phyloP scores from a whole-genome alignment of 306 rosid species.

The Nissolia schottii region DNA sequence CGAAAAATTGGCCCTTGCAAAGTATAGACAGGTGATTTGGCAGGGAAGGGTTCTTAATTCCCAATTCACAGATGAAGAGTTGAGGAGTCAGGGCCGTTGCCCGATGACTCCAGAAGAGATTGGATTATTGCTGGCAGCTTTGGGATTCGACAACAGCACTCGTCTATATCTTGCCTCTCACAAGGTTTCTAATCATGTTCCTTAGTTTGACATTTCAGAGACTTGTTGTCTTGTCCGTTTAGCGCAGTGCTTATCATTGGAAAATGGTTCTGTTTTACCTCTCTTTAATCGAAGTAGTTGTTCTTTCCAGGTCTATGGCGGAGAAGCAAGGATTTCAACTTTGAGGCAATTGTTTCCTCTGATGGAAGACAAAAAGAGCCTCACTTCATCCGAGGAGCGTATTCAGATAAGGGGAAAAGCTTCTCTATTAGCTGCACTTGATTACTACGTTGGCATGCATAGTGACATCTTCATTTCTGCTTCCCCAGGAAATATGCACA shows the following conservation, averaged over 20 bases:
- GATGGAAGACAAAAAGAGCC: conserved; percentile 94
- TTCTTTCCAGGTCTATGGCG: conserved; percentile 80
- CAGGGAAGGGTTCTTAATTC: conserved; percentile 98
- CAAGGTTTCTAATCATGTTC: conserved; percentile 56
- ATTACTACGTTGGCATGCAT: conserved; percentile 87
- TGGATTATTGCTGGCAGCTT: conserved; percentile 83
- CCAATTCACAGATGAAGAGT: conserved; percentile 91
- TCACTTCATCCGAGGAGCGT: conserved; percentile 66
- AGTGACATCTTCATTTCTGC: conserved; percentile 93
- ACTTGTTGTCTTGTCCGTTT: conserved; percentile 9
- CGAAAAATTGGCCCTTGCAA: conserved; percentile 85
- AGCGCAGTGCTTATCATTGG: not conserved
- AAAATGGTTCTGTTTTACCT: not conserved
- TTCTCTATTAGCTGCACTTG: conserved; percentile 90
- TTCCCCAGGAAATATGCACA: conserved; percentile 99
- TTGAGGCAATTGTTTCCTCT: conserved; percentile 72
- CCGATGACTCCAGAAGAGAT: conserved; percentile 98
- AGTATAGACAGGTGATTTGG: conserved; percentile 89
- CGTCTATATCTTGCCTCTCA: conserved; percentile 96
- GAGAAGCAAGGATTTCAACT: conserved; percentile 84
- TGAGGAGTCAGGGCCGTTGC: conserved; percentile 97
- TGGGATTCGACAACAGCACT: conserved; percentile 91
- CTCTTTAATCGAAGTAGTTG: not conserved
- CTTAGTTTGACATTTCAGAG: conserved; percentile 4
- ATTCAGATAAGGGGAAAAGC: conserved; percentile 84